Evolutionary conservation across 768 basidiomycete species (phyloP).

Genomic region (Podaxis sp.): DNA sequence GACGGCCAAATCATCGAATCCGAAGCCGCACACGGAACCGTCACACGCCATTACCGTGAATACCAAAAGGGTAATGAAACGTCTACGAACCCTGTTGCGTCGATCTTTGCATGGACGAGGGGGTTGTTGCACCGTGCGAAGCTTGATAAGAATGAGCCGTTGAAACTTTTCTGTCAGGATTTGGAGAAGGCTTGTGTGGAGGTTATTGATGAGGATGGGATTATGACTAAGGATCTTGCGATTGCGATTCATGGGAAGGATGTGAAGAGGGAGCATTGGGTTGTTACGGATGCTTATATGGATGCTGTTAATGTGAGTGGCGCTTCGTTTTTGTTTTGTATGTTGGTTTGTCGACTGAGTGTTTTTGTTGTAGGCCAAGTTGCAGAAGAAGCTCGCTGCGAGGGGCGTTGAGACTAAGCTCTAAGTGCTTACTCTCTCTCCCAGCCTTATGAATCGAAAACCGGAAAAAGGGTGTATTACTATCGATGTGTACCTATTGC

Average conservation of each 20-base stretch:
- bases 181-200: conserved; percentile 89
- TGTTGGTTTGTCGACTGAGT: not conserved
- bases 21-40: conserved; percentile 96
- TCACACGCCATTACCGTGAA: conserved; percentile 96
- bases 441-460: too few species aligned
- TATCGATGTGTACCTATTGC: not conserved
- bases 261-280: conserved; percentile 95
- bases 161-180: conserved; percentile 69
- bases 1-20: conserved; percentile 92
- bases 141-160: conserved; percentile 76
- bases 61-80: conserved; percentile 97
- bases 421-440: not conserved
- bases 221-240: conserved; percentile 98
- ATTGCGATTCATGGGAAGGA: conserved; percentile 88
- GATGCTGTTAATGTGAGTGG: conserved; percentile 82
- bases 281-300: conserved; percentile 92
- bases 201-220: conserved; percentile 81
- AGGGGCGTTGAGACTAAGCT: not conserved
- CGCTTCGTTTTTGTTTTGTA: not conserved
- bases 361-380: not conserved
- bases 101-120: conserved; percentile 98
- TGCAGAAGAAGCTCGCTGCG: not conserved
- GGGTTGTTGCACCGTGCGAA: conserved; percentile 91
- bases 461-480: too few species aligned
- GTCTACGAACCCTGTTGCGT: conserved; percentile 97